phyloP scores from a whole-genome alignment of 768 basidiomycete species.

The Hypholoma fasciculare region DNA sequence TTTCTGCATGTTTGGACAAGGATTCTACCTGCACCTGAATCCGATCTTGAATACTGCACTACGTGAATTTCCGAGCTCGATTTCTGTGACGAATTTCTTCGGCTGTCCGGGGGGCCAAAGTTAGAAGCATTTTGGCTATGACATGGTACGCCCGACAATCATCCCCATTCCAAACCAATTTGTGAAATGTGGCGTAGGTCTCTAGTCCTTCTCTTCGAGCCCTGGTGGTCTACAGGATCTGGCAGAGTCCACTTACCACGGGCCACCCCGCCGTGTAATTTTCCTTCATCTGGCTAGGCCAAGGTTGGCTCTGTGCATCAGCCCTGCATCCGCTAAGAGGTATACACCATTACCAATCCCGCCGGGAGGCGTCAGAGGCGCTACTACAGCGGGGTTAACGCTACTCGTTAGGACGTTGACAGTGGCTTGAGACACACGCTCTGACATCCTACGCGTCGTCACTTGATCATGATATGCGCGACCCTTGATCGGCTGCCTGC shows the following conservation, averaged over 20 bases:
- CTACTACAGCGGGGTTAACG: background rate
- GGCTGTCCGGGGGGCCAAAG: background rate
- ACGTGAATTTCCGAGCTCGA: slow-evolving; percentile 1
- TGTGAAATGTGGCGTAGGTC: slow-evolving; percentile 1
- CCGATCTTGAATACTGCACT: background rate
- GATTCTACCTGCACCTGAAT: background rate
- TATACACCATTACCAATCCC: background rate
- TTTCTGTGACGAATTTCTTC: background rate
- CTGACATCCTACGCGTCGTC: background rate
- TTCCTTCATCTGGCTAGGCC: background rate
- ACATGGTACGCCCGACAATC: slow-evolving; percentile 7
- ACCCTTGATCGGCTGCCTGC: background rate
- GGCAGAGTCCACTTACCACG: background rate
- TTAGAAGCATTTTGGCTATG: background rate
- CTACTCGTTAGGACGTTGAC: background rate
- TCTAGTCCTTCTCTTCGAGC: background rate
- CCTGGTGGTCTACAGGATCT: background rate
- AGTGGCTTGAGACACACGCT: background rate
- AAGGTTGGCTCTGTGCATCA: background rate
- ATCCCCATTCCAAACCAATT: background rate
- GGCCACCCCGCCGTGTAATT: background rate
- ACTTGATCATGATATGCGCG: background rate
- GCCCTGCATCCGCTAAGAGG: background rate
- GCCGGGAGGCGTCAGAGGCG: background rate
- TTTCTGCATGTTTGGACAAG: background rate